These are phyloP conservation scores for Metarhizium album DNA, from an alignment of 2,329 filamentous ascomycete genomes.

Conservation along the genomic window DNA sequence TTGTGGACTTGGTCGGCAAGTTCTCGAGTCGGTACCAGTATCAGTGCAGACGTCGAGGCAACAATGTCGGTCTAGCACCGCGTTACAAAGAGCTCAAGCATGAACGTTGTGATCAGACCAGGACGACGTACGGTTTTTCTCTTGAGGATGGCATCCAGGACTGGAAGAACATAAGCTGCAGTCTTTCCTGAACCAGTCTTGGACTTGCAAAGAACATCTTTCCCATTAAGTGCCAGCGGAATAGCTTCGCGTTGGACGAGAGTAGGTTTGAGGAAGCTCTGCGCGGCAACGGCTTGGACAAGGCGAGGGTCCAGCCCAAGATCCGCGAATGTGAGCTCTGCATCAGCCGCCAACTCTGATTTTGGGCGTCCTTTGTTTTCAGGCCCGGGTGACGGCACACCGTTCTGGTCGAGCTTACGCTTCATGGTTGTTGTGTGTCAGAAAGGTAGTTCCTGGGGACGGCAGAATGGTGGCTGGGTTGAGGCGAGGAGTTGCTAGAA, in stretches of 20 bases:
- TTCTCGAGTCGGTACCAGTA: constrained; percentile 90
- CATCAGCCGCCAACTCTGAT: constrained; percentile 21
- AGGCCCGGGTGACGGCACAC: constrained; percentile 31
- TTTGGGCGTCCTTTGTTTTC: constrained; percentile 12
- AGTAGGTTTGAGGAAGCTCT: constrained; percentile 80
- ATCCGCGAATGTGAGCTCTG: constrained; percentile 54
- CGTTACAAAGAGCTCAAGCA: neutral
- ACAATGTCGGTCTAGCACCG: constrained; percentile 34
- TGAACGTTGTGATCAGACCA: neutral
- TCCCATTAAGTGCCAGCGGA: constrained; percentile 74
- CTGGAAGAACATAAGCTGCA: constrained; percentile 83
- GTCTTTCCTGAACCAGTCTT: constrained; percentile 97
- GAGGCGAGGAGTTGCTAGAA: neutral
- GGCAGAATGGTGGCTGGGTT: neutral
- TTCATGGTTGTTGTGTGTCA: constrained; percentile 34
- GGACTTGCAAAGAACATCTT: constrained; percentile 82
- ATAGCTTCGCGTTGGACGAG: constrained; percentile 80
- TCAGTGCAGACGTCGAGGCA: constrained; percentile 59
- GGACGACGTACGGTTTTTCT: constrained; percentile 50
- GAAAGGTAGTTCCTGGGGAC: neutral
- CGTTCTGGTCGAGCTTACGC: constrained; percentile 48
- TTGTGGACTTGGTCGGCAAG: constrained; percentile 85
- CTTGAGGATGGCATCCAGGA: constrained; percentile 75
- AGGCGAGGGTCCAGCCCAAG: constrained; percentile 77
- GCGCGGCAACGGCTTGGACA: constrained; percentile 73